Conservation (phyloP, 495 filamentous ascomycete genomes). For the Echria macrotheca region DNA sequence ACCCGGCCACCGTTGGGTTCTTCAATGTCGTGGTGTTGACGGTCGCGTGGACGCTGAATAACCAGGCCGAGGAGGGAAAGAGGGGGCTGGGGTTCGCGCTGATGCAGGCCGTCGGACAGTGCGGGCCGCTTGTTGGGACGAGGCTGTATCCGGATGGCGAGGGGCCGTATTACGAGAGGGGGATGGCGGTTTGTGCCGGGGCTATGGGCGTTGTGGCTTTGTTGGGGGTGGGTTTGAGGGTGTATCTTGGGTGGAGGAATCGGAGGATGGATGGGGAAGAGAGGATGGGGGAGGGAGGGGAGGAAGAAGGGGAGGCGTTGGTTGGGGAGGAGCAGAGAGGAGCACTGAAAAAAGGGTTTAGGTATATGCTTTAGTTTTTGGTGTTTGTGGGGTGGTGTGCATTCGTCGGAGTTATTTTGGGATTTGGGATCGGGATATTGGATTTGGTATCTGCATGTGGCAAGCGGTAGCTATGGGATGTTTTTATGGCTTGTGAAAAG, state of each 20-base stretch:
- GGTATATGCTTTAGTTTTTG: constrained; percentile 30
- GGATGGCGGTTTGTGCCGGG: constrained; percentile 60
- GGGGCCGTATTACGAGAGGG: constrained; percentile 55
- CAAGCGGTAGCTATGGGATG: too few species aligned
- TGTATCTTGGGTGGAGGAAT: constrained; percentile 54
- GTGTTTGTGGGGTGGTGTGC: background rate
- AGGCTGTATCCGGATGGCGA: constrained; percentile 62
- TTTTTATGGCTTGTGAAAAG: too few species aligned
- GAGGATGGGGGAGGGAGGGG: constrained; percentile 11
- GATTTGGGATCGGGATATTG: too few species aligned
- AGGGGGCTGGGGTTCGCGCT: constrained; percentile 70
- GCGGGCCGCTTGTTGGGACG: constrained; percentile 66
- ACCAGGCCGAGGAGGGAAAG: constrained; percentile 56
- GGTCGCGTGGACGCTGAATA: constrained; percentile 71
- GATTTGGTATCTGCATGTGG: too few species aligned
- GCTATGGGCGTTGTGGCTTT: constrained; percentile 62
- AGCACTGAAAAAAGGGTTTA: too few species aligned
- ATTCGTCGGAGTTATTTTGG: background rate
- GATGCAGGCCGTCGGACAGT: constrained; percentile 66
- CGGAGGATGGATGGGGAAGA: constrained; percentile 42
- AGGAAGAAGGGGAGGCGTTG: too few species aligned
- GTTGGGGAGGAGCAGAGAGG: too few species aligned
- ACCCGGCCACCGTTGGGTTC: constrained; percentile 64
- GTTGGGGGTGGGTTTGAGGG: constrained; percentile 50
- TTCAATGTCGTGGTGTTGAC: constrained; percentile 67